These are phyloP conservation scores for Kwoniella shivajii DNA, from an alignment of 1,284 basidiomycete species.

Conservation along the genomic window DNA sequence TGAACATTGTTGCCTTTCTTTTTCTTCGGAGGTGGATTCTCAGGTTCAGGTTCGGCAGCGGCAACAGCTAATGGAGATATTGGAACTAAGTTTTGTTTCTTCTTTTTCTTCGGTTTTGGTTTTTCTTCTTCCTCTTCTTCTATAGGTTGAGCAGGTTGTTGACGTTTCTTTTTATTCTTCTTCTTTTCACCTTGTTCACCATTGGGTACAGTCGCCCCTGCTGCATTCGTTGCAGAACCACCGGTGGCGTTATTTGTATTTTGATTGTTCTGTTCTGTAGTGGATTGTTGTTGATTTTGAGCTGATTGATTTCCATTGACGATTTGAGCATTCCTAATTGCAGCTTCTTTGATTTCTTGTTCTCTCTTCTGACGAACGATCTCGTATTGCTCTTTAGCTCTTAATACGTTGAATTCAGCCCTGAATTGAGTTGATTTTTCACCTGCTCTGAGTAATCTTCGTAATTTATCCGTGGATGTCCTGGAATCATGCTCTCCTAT, in stretches of 20 bases:
- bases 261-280: neutral
- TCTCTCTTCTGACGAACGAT: slow-evolving; percentile 7
- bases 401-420: slow-evolving; percentile 44
- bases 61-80: neutral
- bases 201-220: slow-evolving; percentile 15
- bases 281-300: neutral
- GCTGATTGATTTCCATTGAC: neutral
- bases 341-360: slow-evolving; percentile 11
- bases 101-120: slow-evolving; percentile 23
- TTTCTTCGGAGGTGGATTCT: slow-evolving; percentile 1
- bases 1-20: neutral
- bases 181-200: slow-evolving; percentile 29
- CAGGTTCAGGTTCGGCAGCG: neutral
- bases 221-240: neutral
- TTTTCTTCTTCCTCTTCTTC: slow-evolving; percentile 20
- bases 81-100: slow-evolving; percentile 8
- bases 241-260: neutral
- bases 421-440: slow-evolving; percentile 33
- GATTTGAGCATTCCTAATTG: neutral
- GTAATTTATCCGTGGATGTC: slow-evolving; percentile 36
- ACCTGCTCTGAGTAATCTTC: slow-evolving; percentile 41
- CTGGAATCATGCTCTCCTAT: slow-evolving; percentile 16
- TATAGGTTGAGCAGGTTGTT: slow-evolving; percentile 12
- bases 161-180: slow-evolving; percentile 27
- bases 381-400: slow-evolving; percentile 36